Base-by-base conservation (phyloP, 1,139 yeast genomes). In the Geotrichum histeridarum region DNA sequence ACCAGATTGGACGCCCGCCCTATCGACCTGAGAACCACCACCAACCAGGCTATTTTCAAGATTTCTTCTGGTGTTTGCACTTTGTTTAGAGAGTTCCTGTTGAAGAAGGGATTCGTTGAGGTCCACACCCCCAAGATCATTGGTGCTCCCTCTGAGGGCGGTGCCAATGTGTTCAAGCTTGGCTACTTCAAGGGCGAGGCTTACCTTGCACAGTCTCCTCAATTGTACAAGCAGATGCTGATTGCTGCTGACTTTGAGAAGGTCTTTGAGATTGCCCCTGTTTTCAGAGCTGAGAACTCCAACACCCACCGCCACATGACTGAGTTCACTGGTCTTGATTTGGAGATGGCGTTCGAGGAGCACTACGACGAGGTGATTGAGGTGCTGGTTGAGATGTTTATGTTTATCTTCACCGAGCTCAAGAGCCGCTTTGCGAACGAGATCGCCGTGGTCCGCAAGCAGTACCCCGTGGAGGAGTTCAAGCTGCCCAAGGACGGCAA, bases 231-330 rank as follows among this genome's bases (percentile, higher is more conserved):
- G 77, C 98, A 93, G 77, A 96, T 93, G 80, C 81, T 93, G 70
- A 93, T 93, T 73, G 96, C 97, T 53, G 95, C 96, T 59, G 99
- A 93, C 75, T 93, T 93, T 67, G 99, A 93, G 76, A 83, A 81
- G 66, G 99, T 93, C 51, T 94, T 83, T 69, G 99, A 93, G 76
- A 80, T 93, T 66, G 98, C 94, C 1, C 98, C 99, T 49, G 99
- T 93, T 54, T 93, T 93, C 81, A 83, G 99, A 74, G 99, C 99
- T 56, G 99, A 93, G 74, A 93, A 93, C 78, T 91, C 98, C 61
- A 90, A 93, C 77, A 93, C 99, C 32, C 98, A 93, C 73, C 91
- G 99, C 76, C 99, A 93, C 74, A 86, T 93, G 96, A 93, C 99
- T 57, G 99, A 93, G 74, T 93, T 93, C 73, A 87, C 86, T 58